Conservation (phyloP, 345 rosid genomes). For the Mercurialis annua region DNA sequence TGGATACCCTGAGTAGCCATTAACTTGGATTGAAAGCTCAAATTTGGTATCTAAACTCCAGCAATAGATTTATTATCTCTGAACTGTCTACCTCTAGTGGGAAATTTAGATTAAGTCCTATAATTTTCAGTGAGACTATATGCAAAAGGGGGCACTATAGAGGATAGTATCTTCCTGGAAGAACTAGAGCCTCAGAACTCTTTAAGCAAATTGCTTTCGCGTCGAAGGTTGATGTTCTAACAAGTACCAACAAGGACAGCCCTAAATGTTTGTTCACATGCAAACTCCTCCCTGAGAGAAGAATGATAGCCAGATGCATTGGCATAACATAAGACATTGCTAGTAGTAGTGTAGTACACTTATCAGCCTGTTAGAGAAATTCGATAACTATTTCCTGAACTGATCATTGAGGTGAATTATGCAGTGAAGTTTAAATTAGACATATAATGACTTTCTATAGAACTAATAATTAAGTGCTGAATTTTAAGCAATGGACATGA, state of each 20-base stretch:
- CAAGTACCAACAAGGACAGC: conserved; percentile 3
- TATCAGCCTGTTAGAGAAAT: too few relatives aligned
- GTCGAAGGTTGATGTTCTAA: not conserved
- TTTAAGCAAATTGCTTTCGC: not conserved
- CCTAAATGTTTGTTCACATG: not conserved
- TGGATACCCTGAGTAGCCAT: conserved; percentile 88
- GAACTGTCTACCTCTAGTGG: not conserved
- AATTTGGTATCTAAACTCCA: not conserved
- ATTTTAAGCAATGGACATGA: too few relatives aligned
- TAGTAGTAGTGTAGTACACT: too few relatives aligned
- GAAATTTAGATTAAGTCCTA: not conserved
- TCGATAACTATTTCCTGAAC: too few relatives aligned
- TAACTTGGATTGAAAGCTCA: conserved; percentile 7
- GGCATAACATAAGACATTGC: not conserved
- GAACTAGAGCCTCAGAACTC: not conserved
- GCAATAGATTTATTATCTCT: not conserved
- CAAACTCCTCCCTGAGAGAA: not conserved
- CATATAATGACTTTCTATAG: too few relatives aligned
- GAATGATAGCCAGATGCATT: not conserved
- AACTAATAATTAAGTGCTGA: too few relatives aligned
- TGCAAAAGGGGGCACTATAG: too few relatives aligned
- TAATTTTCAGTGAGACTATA: not conserved
- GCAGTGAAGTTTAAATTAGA: too few relatives aligned
- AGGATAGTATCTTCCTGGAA: too few relatives aligned
- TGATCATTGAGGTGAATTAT: too few relatives aligned